Evolutionary conservation across 164 flowering plant species (phyloP).

Genomic region (Nymphaea thermarum): DNA sequence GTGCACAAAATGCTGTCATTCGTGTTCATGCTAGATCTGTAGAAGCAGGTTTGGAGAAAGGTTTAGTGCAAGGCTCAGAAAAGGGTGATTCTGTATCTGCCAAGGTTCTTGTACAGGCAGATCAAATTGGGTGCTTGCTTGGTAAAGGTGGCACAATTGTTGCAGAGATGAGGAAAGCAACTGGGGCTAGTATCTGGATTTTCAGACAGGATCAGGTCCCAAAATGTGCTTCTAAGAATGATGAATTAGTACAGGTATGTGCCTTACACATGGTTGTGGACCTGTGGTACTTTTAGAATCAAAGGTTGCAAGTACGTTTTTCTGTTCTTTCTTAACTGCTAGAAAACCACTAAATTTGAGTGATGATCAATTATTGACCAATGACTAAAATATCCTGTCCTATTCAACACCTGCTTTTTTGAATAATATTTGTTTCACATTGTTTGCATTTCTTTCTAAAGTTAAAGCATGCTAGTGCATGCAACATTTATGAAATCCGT

Average conservation of each 20-base stretch:
- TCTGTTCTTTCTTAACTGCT: not conserved
- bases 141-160: slow-evolving; percentile 80
- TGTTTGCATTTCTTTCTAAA: too few relatives aligned
- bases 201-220: slow-evolving; percentile 52
- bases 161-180: slow-evolving; percentile 60
- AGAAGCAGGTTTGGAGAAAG: slow-evolving; percentile 44
- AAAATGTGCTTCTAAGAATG: slow-evolving; percentile 59
- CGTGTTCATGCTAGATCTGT: slow-evolving; percentile 52
- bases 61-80: slow-evolving; percentile 27
- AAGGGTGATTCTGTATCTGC: slow-evolving; percentile 40
- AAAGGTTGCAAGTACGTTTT: not conserved
- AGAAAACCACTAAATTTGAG: too few relatives aligned
- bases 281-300: not conserved
- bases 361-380: too few relatives aligned
- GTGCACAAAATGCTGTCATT: slow-evolving; percentile 63
- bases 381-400: too few relatives aligned
- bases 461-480: too few relatives aligned
- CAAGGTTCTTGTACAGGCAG: slow-evolving; percentile 49
- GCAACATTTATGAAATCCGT: too few relatives aligned
- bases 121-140: slow-evolving; percentile 72
- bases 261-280: not conserved
- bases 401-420: too few relatives aligned
- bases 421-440: too few relatives aligned
- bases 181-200: slow-evolving; percentile 51
- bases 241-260: slow-evolving; percentile 76